Base-by-base conservation (phyloP, 2,329 filamentous ascomycete genomes). In the Pseudocercospora musae region DNA sequence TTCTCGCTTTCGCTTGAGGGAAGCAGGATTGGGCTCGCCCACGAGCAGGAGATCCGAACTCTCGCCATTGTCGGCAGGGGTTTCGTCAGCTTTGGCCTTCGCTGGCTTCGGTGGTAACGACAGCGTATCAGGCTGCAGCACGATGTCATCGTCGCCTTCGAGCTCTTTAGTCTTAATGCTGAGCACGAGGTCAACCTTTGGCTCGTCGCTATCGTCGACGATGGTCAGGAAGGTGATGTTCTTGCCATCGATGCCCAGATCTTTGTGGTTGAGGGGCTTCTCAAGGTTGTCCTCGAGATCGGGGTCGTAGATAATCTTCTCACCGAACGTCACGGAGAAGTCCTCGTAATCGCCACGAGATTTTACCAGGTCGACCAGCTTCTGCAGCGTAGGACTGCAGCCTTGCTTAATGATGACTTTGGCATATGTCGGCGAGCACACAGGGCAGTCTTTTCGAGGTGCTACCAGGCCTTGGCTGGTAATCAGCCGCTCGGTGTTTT, bases 221-320 rank as follows among this genome's bases (percentile, higher is more conserved):
- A 98, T 80, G 0, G 91, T 96, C 66, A 98, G 77, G 74, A 96
- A 94, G 57, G 84, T 88, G 66, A 90, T 90, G 23, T 84, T 80
- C 33, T 66, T 62, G 49, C 62, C 62, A 62, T 84, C 84, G 69
- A 97, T 85, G 10, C 89, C 90, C 8, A 97, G 82, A 20, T 96
- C 90, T 25, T 77, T 82, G 9, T 54, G 27, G 18, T 25, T 20
- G 56, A 99, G 83, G 64, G 89, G 92, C 79, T 92, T 96, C 0
- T 81, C 76, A 0, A 98, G 79, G 70, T 97, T 96, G 61, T 96
- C 91, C 4, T 91, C 91, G 71, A 96, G 86, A 60, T 98, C 95
- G 0, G 88, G 85, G 71, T 98, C 95, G 71, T 96, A 98, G 46
- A 98, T 82, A n/a, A 93, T 82, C 56, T 89, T 89, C 9, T 84